Conservation (phyloP, 225 moss, liverwort and hornwort species). For the Sphagnum tenellum region DNA sequence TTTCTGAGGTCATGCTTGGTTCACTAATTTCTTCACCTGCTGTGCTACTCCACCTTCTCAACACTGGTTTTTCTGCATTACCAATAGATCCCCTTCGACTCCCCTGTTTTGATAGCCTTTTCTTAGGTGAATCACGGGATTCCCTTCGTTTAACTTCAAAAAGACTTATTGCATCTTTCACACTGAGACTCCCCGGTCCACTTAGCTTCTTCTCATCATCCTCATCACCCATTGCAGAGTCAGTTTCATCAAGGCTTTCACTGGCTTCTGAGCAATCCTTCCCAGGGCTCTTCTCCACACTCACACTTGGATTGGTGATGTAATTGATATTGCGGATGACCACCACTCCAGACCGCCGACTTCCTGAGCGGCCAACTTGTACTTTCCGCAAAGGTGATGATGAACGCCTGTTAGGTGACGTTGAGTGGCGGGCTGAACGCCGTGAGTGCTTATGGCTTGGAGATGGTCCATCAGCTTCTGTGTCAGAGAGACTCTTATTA, state of each 20-base stretch:
- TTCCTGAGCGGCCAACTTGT: constrained; percentile 45
- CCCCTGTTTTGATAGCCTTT: constrained; percentile 5
- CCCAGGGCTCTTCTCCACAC: not conserved
- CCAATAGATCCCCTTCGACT: constrained; percentile 3
- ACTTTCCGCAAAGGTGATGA: constrained; percentile 9
- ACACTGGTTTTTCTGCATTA: constrained; percentile 10
- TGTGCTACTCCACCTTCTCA: constrained; percentile 11
- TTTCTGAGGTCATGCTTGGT: not conserved
- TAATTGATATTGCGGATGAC: constrained; percentile 13
- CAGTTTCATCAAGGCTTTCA: constrained; percentile 6
- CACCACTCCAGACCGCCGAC: constrained; percentile 9
- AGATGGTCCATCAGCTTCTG: constrained; percentile 5
- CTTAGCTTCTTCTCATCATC: not conserved
- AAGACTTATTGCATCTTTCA: constrained; percentile 4
- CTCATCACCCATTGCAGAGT: constrained; percentile 4
- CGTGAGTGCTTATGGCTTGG: constrained; percentile 5
- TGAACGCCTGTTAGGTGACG: constrained; percentile 9
- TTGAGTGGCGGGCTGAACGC: constrained; percentile 7
- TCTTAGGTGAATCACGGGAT: not conserved
- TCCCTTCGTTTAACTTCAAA: constrained; percentile 9
- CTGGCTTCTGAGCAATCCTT: constrained; percentile 4
- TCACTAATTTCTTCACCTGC: constrained; percentile 4
- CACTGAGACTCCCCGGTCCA: constrained; percentile 1
- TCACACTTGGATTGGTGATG: constrained; percentile 13
- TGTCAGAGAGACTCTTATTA: constrained; percentile 1